Evolutionary conservation across 1,284 basidiomycete genomes (phyloP).

Genomic region (Leccinum subspadiceum): DNA sequence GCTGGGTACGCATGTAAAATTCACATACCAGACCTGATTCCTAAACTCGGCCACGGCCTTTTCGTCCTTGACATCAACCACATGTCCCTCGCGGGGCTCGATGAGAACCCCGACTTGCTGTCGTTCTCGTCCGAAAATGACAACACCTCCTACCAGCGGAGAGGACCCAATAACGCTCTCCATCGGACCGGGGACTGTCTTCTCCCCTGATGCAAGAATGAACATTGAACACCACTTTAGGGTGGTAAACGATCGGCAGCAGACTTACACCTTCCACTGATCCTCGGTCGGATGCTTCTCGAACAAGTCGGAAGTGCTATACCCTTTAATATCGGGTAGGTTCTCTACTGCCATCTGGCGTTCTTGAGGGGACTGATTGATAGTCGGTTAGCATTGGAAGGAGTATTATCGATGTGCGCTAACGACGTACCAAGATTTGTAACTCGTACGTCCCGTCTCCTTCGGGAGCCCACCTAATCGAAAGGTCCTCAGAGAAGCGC

Average conservation of each 20-base stretch:
- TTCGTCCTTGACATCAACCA: conserved; percentile 30
- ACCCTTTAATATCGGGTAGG: conserved; percentile 19
- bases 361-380: conserved; percentile 17
- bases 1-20: not conserved
- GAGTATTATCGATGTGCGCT: not conserved
- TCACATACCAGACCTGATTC: conserved; percentile 37
- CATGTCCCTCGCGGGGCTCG: conserved; percentile 29
- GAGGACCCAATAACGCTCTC: conserved; percentile 26
- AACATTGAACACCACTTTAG: not conserved
- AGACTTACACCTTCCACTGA: conserved; percentile 16
- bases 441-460: conserved; percentile 34
- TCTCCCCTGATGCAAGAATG: conserved; percentile 27
- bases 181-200: conserved; percentile 33
- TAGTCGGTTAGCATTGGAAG: not conserved
- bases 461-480: conserved; percentile 30
- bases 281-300: conserved; percentile 20
- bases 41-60: conserved; percentile 28
- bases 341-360: conserved; percentile 24
- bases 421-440: conserved; percentile 30
- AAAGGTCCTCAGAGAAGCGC: conserved; percentile 16
- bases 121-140: conserved; percentile 42
- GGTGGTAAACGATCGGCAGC: not conserved
- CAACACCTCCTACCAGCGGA: conserved; percentile 27
- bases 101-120: conserved; percentile 41
- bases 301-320: conserved; percentile 23